Base-by-base conservation (phyloP, 805 yeast species). In the Scheffersomyces amazonensis region DNA sequence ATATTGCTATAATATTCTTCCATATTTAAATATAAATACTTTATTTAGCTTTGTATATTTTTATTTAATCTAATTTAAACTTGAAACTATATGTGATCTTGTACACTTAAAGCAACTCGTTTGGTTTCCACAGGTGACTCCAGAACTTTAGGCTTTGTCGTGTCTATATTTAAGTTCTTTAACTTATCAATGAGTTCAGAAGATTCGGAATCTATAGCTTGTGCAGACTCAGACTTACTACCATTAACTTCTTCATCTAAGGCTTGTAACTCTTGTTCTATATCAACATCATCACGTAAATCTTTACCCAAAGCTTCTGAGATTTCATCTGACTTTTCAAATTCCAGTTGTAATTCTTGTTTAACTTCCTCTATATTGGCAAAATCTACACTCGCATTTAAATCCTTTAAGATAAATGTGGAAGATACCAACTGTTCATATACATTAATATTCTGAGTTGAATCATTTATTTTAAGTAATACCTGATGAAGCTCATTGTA, bases 191-290 rank as follows among this genome's bases (percentile, higher is more conserved):
- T n/a, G n/a, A n/a, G n/a, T n/a, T n/a, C n/a, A n/a, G n/a, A n/a
- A n/a, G n/a, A n/a, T n/a, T n/a, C n/a, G n/a, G n/a, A n/a, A n/a
- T n/a, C n/a, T n/a, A n/a, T n/a, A n/a, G n/a, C n/a, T n/a, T n/a
- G n/a, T n/a, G n/a, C n/a, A n/a, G n/a, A n/a, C n/a, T n/a, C n/a
- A n/a, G n/a, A n/a, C n/a, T n/a, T n/a, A n/a, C n/a, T n/a, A n/a
- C n/a, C n/a, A n/a, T n/a, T n/a, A n/a, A n/a, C n/a, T n/a, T n/a
- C n/a, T n/a, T n/a, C n/a, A n/a, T n/a, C n/a, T n/a, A n/a, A n/a
- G n/a, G n/a, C n/a, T n/a, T n/a, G n/a, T n/a, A n/a, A n/a, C 44
- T 66, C 71, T 12, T 53, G 51, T 13, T 62, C 69, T 5, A 65
- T 32, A 4, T 58, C 66, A 5, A 42, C 54, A 17, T 63, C 64